Evolutionary conservation across 164 flowering plant species (phyloP), one percentile per base, ranked within the genome.

Genomic region (Pachysandra terminalis): DNA sequence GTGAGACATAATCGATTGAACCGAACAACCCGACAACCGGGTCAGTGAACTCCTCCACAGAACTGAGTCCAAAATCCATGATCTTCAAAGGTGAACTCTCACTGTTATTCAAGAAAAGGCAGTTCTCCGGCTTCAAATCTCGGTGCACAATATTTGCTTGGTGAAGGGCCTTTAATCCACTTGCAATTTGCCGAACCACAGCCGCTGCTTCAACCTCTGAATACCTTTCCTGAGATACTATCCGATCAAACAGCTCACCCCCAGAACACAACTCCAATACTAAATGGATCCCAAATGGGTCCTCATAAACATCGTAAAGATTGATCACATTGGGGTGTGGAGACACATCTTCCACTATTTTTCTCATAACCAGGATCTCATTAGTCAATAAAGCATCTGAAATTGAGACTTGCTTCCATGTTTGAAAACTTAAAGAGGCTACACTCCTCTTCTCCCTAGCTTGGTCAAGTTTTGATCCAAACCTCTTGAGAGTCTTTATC

Each of bases 81-180:
- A 86, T 86, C 80, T 90, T 90, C 89, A 90, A 72, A 17, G 96
- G 81, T 19, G 96, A 86, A 61, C 72, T 72, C 48, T 83, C 73
- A 15, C 59, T 71, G 6, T 61, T 49, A 19, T 81, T 71, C 68
- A 85, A 71, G 72, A 90, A 86, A 49, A 90, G 78, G 65, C 90
- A 90, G 67, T 90, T 90, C 80, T 90, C 96, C 0, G 93, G 96
- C 79, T 90, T 90, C 79, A 90, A 81, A 63, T 90, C 96, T 45
- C 93, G 75, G 49, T 90, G 96, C 14, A 90, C 77, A 57, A 88
- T 87, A 68, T 79, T 77, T 0, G 84, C 87, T 67, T 35, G 55
- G 61, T 90, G 93, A 56, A 86, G 77, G 2, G 87, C 88, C 0
- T 23, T 73, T 69, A 90, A 70, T 0, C 91, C 96, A 16, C 57